These are phyloP conservation scores for Bombardia bombarda DNA, from an alignment of 495 filamentous ascomycete genomes.

Conservation along the genomic window DNA sequence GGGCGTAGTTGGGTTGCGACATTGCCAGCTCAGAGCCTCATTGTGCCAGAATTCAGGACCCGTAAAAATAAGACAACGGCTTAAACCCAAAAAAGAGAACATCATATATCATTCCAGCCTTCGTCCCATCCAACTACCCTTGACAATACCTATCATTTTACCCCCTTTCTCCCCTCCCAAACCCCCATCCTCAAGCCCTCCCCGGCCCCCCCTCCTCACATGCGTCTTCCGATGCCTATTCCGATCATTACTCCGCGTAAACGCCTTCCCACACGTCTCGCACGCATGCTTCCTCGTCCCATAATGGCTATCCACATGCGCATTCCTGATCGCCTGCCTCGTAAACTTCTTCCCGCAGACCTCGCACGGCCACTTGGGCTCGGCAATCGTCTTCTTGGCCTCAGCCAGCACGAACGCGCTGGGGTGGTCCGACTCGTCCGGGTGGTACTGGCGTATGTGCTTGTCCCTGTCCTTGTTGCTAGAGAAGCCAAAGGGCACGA, in stretches of 20 bases:
- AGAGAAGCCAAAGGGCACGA: constrained; percentile 27
- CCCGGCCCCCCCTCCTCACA: constrained; percentile 4
- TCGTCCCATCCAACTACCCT: no score
- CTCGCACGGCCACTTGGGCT: constrained; percentile 35
- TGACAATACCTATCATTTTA: no score
- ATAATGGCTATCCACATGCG: constrained; percentile 40
- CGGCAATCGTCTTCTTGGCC: constrained; percentile 1
- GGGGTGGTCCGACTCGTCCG: constrained; percentile 9
- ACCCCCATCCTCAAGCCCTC: no score
- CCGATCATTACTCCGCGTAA: constrained; percentile 39
- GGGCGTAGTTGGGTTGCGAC: no score
- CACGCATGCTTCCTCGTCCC: constrained; percentile 41
- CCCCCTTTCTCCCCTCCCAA: no score
- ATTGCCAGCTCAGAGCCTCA: no score
- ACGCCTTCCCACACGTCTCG: constrained; percentile 21
- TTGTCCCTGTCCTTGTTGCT: constrained; percentile 31
- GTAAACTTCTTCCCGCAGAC: constrained; percentile 42
- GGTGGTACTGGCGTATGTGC: constrained; percentile 23
- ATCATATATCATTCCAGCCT: no score
- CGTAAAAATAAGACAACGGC: no score
- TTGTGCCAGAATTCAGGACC: no score
- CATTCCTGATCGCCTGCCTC: constrained; percentile 37
- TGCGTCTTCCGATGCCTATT: constrained; percentile 35
- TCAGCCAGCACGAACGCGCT: constrained; percentile 1
- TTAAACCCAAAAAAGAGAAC: no score